A percentile compares a stretch with the other conserved stretches of the same genome.
Evolutionary conservation across 169 alveolate species (phyloP).

Genomic region (Plasmodium gallinaceum): DNA sequence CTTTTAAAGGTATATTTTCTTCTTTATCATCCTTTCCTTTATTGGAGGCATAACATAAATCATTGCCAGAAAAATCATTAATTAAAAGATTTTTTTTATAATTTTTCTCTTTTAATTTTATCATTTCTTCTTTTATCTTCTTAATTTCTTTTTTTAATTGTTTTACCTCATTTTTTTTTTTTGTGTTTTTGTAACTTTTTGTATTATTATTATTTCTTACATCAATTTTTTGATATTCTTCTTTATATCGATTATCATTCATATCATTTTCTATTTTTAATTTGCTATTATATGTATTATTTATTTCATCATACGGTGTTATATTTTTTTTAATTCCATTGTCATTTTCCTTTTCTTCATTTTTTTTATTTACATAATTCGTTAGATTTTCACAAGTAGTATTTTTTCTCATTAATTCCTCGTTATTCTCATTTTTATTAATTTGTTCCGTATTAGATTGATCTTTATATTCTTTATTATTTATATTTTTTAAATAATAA

Average conservation of each 20-base stretch:
- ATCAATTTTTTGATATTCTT: not conserved
- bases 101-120: slow-evolving; percentile 41
- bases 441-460: too few relatives aligned
- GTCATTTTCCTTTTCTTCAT: not conserved
- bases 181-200: slow-evolving; percentile 14
- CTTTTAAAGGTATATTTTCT: not conserved
- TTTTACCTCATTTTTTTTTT: slow-evolving; percentile 62
- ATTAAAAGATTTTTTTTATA: not conserved
- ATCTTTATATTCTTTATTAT: not conserved
- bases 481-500: not conserved
- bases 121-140: slow-evolving; percentile 70
- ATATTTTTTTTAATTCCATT: not conserved
- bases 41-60: not conserved
- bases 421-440: too few relatives aligned
- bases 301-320: not conserved
- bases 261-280: not conserved
- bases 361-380: not conserved
- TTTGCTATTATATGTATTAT: not conserved
- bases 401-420: too few relatives aligned
- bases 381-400: not conserved
- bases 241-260: not conserved
- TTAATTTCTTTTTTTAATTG: slow-evolving; percentile 51
- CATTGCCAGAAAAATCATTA: not conserved
- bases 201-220: not conserved
- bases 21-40: not conserved